Percentiles rank a stretch among this genome's conserved stretches.
Evolutionary conservation across 805 yeast species (phyloP).

Genomic region (Candida ortonii): DNA sequence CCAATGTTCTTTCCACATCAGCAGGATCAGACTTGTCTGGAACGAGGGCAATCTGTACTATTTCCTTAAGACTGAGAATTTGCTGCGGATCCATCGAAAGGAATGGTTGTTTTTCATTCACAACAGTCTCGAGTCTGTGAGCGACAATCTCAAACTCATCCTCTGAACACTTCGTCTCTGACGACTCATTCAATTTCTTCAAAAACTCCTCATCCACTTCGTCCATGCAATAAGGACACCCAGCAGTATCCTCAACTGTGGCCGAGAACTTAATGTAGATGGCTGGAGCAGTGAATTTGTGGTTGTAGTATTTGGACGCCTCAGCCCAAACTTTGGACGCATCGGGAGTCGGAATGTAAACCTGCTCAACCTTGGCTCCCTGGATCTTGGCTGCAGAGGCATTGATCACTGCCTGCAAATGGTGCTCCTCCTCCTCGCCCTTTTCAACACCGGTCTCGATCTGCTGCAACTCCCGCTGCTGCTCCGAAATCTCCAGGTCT

Average conservation of each 20-base stretch:
- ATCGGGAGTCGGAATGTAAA: slow-evolving; percentile 95
- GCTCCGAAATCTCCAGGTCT: slow-evolving; percentile 70
- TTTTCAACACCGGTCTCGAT: slow-evolving; percentile 98
- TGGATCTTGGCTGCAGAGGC: slow-evolving; percentile 69
- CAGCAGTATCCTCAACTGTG: slow-evolving; percentile 92
- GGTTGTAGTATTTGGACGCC: slow-evolving; percentile 66
- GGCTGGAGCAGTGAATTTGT: slow-evolving; percentile 66
- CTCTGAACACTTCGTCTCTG: slow-evolving; percentile 54
- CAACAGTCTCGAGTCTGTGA: slow-evolving; percentile 68
- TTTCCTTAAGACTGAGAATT: slow-evolving; percentile 65
- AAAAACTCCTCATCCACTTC: slow-evolving; percentile 79
- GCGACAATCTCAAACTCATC: slow-evolving; percentile 82
- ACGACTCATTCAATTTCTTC: slow-evolving; percentile 37
- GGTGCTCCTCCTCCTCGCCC: slow-evolving; percentile 95
- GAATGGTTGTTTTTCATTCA: slow-evolving; percentile 84
- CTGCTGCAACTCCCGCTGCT: slow-evolving; percentile 82
- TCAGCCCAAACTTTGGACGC: slow-evolving; percentile 83
- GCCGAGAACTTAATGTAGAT: slow-evolving; percentile 86
- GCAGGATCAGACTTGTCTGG: slow-evolving; percentile 47
- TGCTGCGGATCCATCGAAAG: slow-evolving; percentile 80
- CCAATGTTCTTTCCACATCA: slow-evolving; percentile 55
- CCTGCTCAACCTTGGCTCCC: slow-evolving; percentile 49
- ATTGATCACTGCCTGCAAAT: slow-evolving; percentile 85
- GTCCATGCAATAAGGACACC: slow-evolving; percentile 85
- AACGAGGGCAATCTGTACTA: slow-evolving; percentile 49